Evolutionary conservation across 2,329 filamentous ascomycete species (phyloP).

Genomic region (Ampelomyces quisqualis): DNA sequence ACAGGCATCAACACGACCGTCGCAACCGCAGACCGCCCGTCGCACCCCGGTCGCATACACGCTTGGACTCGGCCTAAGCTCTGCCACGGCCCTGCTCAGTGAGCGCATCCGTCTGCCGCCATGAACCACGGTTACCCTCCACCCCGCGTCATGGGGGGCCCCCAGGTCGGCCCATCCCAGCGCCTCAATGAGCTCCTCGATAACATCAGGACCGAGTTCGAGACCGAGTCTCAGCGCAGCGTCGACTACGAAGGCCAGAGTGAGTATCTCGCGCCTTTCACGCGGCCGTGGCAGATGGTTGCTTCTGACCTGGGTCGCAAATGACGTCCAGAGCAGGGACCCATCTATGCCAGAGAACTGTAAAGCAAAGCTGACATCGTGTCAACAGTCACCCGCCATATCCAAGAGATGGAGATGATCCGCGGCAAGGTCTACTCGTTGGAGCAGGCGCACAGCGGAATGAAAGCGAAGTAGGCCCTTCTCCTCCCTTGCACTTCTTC

Average conservation of each 20-base stretch:
- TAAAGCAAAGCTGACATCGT: conserved; percentile 1
- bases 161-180: conserved; percentile 59
- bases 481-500: neutral
- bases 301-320: too few species aligned
- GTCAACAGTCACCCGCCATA: conserved; percentile 75
- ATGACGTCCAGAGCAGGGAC: neutral
- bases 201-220: conserved; percentile 86
- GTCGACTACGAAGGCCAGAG: conserved; percentile 92
- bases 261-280: conserved; percentile 56
- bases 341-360: neutral
- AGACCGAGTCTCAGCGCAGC: conserved; percentile 75
- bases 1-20: conserved; percentile 16
- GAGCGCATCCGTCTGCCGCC: conserved; percentile 18
- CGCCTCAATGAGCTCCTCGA: conserved; percentile 91
- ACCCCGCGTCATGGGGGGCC: conserved; percentile 75
- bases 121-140: conserved; percentile 72
- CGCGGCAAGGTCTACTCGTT: conserved; percentile 90
- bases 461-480: conserved; percentile 81
- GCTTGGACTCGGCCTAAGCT: too few species aligned
- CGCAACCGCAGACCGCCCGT: conserved; percentile 14
- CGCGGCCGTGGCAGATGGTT: neutral
- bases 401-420: conserved; percentile 93
- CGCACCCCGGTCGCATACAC: conserved; percentile 10
- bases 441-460: conserved; percentile 81
- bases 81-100: too few species aligned